Evolutionary conservation across 1,284 basidiomycete genomes (phyloP).

Genomic region (Abortiporus biennis): DNA sequence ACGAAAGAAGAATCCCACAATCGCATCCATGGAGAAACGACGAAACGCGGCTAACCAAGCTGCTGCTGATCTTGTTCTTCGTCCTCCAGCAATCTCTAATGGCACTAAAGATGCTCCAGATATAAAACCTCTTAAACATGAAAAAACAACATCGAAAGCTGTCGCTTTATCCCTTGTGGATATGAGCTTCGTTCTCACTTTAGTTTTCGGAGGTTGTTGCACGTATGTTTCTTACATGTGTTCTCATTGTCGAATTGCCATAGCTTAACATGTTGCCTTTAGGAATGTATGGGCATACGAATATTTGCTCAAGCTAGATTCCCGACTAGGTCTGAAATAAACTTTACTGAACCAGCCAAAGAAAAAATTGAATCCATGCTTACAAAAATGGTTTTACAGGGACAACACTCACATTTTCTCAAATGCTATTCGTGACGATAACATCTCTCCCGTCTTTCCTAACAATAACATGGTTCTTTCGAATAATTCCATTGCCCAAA

Average conservation of each 20-base stretch:
- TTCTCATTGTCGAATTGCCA: not conserved
- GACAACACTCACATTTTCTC: constrained; percentile 80
- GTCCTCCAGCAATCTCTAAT: not conserved
- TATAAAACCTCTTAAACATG: not conserved
- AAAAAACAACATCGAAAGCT: constrained; percentile 13
- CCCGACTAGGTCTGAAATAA: constrained; percentile 49
- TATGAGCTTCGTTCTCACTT: constrained; percentile 42
- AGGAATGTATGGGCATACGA: constrained; percentile 71
- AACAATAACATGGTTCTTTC: constrained; percentile 14
- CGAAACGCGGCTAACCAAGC: not conserved
- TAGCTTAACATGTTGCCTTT: too few relatives aligned
- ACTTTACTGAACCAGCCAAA: not conserved
- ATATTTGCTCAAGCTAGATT: constrained; percentile 64
- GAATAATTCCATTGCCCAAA: constrained; percentile 34
- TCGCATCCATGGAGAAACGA: not conserved
- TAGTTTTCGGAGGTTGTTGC: constrained; percentile 81
- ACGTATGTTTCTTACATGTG: constrained; percentile 39
- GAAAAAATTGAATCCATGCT: constrained; percentile 1
- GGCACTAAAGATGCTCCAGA: not conserved
- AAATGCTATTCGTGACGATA: constrained; percentile 73
- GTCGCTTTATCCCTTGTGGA: constrained; percentile 35
- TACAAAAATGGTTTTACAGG: constrained; percentile 35
- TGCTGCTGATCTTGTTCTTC: not conserved
- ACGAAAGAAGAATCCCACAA: too few relatives aligned
- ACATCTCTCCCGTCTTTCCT: constrained; percentile 58